Evolutionary conservation across 1,284 basidiomycete species (phyloP), one percentile per base, ranked within the genome.

Genomic region (Phlebopus sp.): DNA sequence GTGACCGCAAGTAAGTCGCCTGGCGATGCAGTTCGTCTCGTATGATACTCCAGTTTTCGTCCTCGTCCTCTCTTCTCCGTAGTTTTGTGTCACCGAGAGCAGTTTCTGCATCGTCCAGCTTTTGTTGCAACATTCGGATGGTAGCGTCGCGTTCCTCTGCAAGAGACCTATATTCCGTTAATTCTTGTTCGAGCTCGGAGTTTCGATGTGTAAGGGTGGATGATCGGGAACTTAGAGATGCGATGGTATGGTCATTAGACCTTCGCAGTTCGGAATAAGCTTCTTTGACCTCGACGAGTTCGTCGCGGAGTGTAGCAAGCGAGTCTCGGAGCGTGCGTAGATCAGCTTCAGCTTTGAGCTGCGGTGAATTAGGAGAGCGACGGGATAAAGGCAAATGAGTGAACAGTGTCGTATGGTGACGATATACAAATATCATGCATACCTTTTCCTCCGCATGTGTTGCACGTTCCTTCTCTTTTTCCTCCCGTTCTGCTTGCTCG

Each of bases 11-110:
- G 54, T 89, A 81, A 5, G 71, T 63, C 0, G 81, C 76, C 53
- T 86, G 84, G 1, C 79, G 76, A 31, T 79, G 73, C 1, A 89
- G 70, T 49, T 89, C 85, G 4, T 79, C 79, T 9, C 79, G 68
- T 4, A 86, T 72, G 13, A 86, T 70, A 0, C 59, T 59, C 76
- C 79, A 81, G 52, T 69, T 74, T 48, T 78, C 75, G 29, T 76
- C 73, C 25, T 81, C 78, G 2, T 54, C 51, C 13, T 55, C 45
- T 48, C 38, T 44, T 52, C 41, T 29, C 52, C 27, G 27, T 11
- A 46, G 44, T 61, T 57, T 45, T 37, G 57, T 52, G 57, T 53
- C 55, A 52, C 27, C 27, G 27, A 57, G 37, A 59, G 63, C 50
- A 2, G 55, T 57, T 27, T 59, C 65, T 1, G 74, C 65, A 5